phyloP scores from a whole-genome alignment of 192 early-diverging fungal genomes.

The Backusella psychrophila region DNA sequence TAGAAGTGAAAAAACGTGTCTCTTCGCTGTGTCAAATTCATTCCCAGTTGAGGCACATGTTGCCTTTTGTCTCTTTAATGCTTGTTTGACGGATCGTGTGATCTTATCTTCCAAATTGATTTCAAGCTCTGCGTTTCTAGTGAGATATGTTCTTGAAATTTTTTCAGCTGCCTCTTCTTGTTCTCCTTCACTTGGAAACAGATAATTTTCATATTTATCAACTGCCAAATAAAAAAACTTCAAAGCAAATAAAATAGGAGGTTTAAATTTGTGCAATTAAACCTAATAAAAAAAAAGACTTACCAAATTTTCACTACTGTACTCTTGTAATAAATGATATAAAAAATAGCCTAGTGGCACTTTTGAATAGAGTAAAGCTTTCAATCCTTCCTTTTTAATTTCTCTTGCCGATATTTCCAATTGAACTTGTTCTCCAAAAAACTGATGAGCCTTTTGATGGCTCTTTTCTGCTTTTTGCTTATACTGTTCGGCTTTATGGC shows the following conservation, averaged over 20 bases:
- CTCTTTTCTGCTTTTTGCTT: neutral
- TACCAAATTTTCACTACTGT: conserved; percentile 18
- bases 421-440: conserved; percentile 7
- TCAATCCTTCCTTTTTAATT: conserved; percentile 10
- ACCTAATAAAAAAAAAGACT: neutral
- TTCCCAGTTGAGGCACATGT: conserved; percentile 3
- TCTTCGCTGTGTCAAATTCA: conserved; percentile 13
- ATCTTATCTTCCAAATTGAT: conserved; percentile 8
- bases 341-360: conserved; percentile 11
- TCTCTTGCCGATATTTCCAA: conserved; percentile 9
- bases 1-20: conserved; percentile 10
- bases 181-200: neutral
- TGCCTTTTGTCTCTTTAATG: conserved; percentile 2
- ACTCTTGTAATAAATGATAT: conserved; percentile 14
- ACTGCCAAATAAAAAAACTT: conserved; percentile 18
- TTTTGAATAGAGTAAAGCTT: neutral
- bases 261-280: neutral
- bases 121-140: conserved; percentile 7
- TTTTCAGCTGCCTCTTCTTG: conserved; percentile 6
- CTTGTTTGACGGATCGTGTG: conserved; percentile 1
- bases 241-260: neutral
- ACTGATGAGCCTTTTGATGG: conserved; percentile 7
- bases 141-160: conserved; percentile 5
- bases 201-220: conserved; percentile 8
- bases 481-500: neutral